Base-by-base conservation (phyloP, 306 rosid species). In the Fragaria iinumae region DNA sequence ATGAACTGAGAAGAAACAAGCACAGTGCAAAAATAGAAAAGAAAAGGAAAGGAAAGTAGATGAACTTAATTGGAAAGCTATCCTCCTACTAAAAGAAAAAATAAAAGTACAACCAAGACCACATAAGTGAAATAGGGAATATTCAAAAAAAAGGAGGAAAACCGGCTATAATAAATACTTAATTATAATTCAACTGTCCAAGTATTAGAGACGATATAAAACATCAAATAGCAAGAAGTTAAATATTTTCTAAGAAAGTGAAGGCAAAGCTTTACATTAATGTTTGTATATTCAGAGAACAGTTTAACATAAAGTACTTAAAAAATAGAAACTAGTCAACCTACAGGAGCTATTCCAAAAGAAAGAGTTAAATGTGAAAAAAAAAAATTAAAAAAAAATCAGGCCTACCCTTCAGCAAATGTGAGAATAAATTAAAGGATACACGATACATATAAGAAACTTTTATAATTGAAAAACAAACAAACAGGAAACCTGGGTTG, bases 401-500 rank as follows among this genome's bases (percentile, higher is more conserved):
- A 76, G 38, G 71, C 68, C 81, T 38, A 65, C 43, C 75, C 43
- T 80, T 47, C 57, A 79, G 72, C 84, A 47, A 70, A 75, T 55
- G 23, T 48, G 20, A 76, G 70, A 71, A 65, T 65, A 44, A 69
- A 18, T 7, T 13, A 25, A 73, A 73, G 25, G 65, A 21, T 44
- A 43, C 49, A 63, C 10, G 47, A 57, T 41, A 29, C 66, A 32
- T 32, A 32, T 32, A 3, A 32, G 36, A 32, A 32, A 3, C 36
- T 32, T 32, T 32, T 49, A 59, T 8, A 69, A 29, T 11, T 76
- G 52, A 41, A 73, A 70, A 23, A 25, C 64, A 25, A 38, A 66
- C 70, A 67, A 79, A 69, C 23, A 20, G 43, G 44, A 68, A 71
- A 78, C 39, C 43, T 38, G 6, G 41, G 41, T 71, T 44, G 72